phyloP scores from a whole-genome alignment of 768 basidiomycete genomes.

The Lyophyllum atratum region DNA sequence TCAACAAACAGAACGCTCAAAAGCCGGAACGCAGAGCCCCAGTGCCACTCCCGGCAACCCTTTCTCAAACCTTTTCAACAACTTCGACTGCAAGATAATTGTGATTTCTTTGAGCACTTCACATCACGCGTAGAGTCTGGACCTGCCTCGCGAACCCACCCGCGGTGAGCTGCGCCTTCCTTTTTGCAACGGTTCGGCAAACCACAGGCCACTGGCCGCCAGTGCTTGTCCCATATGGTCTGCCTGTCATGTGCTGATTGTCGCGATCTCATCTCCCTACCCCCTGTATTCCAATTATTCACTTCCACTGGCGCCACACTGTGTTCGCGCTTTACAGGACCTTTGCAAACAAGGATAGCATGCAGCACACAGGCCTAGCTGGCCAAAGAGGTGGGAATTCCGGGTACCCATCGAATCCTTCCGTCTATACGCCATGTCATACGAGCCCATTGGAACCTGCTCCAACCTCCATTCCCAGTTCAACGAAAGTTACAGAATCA shows the following conservation, averaged over 20 bases:
- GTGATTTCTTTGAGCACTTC: not conserved
- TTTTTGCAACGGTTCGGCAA: not conserved
- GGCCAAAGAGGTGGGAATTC: not conserved
- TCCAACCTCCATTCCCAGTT: not conserved
- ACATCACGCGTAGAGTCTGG: too few relatives aligned
- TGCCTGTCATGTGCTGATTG: not conserved
- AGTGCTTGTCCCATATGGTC: not conserved
- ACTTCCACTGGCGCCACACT: slow-evolving; percentile 3
- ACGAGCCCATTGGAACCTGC: not conserved
- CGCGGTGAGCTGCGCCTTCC: not conserved
- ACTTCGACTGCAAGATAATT: not conserved
- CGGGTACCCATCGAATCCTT: not conserved
- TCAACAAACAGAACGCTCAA: not conserved
- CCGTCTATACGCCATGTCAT: not conserved
- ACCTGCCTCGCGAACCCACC: not conserved
- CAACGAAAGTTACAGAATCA: not conserved
- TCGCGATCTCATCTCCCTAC: not conserved
- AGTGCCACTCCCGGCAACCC: not conserved
- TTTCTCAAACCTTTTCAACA: not conserved
- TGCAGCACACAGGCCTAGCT: not conserved
- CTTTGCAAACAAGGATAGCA: not conserved
- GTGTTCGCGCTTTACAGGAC: not conserved
- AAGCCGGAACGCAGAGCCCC: not conserved
- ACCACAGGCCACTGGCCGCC: too few relatives aligned
- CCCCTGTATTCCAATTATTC: not conserved